Conservation (phyloP, 2,329 filamentous ascomycete genomes). For the Zarea fungicola region DNA sequence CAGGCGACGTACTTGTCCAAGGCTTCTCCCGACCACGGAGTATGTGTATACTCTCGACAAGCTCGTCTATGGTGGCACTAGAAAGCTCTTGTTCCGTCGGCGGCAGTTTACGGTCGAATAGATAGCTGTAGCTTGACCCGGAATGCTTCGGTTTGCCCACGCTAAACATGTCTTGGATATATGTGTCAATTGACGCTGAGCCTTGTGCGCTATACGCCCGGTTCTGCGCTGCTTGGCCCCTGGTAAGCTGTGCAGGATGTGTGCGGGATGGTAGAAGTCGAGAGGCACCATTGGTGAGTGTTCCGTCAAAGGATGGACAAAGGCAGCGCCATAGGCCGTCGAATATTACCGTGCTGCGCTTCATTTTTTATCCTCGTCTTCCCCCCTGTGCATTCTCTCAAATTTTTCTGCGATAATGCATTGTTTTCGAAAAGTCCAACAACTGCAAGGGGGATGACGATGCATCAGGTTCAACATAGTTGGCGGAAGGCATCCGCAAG, state of each 20-base stretch:
- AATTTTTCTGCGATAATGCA: too few relatives aligned
- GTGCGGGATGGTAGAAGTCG: conserved; percentile 20
- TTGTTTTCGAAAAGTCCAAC: too few relatives aligned
- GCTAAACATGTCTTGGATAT: conserved; percentile 36
- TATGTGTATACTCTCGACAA: conserved; percentile 23
- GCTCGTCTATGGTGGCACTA: conserved; percentile 19
- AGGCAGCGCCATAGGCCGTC: conserved; percentile 62
- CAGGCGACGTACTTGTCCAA: conserved; percentile 16
- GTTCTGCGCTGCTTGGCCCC: neutral
- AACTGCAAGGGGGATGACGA: neutral
- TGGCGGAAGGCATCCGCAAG: conserved; percentile 4
- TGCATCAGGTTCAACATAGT: neutral
- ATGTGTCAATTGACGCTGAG: conserved; percentile 24
- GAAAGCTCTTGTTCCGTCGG: conserved; percentile 18
- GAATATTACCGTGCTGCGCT: conserved; percentile 29
- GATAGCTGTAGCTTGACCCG: neutral
- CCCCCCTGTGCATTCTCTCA: neutral
- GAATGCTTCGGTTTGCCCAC: neutral
- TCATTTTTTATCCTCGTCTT: conserved; percentile 21
- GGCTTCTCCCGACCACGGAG: conserved; percentile 21
- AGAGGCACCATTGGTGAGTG: conserved; percentile 21
- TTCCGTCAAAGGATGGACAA: conserved; percentile 49
- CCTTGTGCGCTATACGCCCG: conserved; percentile 1
- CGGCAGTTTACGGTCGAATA: conserved; percentile 6
- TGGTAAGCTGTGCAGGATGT: conserved; percentile 15